phyloP scores from a whole-genome alignment of 1,139 yeast genomes.

The Magnusiomyces ingens region DNA sequence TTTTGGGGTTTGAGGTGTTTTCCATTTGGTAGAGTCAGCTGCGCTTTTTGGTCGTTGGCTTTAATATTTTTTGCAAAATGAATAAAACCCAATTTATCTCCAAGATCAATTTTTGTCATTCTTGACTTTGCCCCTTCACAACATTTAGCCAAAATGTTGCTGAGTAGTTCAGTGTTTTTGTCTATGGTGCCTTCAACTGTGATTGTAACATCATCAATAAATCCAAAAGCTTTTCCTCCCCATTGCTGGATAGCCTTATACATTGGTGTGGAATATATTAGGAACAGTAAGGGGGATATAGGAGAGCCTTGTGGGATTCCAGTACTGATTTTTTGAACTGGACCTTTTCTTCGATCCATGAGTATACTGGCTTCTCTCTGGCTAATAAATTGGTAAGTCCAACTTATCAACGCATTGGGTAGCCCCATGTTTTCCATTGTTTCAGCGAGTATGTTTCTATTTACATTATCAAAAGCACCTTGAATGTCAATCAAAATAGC shows the following conservation, averaged over 20 bases:
- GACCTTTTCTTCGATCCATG: constrained; percentile 5
- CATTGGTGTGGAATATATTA: constrained; percentile 17
- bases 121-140: constrained; percentile 9
- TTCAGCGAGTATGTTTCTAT: constrained; percentile 11
- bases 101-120: constrained; percentile 13
- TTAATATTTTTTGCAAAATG: constrained; percentile 1
- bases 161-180: constrained; percentile 1
- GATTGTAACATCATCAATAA: constrained; percentile 18
- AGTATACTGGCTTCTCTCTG: constrained; percentile 4
- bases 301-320: constrained; percentile 22
- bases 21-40: not conserved
- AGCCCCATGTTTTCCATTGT: constrained; percentile 7
- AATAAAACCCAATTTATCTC: constrained; percentile 8
- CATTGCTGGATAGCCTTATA: constrained; percentile 8
- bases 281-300: constrained; percentile 18
- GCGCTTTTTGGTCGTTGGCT: not conserved
- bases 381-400: constrained; percentile 11
- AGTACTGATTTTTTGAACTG: constrained; percentile 1
- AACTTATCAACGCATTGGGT: constrained; percentile 10
- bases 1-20: not conserved
- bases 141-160: constrained; percentile 4
- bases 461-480: constrained; percentile 20
- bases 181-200: constrained; percentile 7
- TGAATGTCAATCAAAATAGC: constrained; percentile 16
- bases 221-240: constrained; percentile 15